phyloP scores from a whole-genome alignment of 805 yeast species.

The baker's yeast (Saccharomyces cerevisiae) region DNA sequence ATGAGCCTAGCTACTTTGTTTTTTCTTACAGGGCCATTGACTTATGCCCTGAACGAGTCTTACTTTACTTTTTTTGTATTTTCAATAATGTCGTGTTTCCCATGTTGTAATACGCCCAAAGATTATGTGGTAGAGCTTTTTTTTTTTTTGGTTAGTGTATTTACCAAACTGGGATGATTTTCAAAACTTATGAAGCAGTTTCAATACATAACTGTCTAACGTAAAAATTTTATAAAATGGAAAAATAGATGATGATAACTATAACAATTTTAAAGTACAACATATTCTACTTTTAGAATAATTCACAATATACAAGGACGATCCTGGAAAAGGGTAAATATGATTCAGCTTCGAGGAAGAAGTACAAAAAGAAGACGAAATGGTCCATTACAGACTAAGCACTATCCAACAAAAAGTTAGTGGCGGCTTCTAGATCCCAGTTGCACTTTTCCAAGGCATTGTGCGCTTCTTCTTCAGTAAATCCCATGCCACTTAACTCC shows the following conservation, averaged over 20 bases:
- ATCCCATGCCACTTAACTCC: constrained; percentile 87
- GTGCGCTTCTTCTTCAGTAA: constrained; percentile 53
- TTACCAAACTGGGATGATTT: neutral
- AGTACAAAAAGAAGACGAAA: neutral
- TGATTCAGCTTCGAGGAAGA: neutral
- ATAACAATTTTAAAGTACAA: neutral
- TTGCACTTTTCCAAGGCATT: constrained; percentile 60
- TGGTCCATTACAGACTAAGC: constrained; percentile 32
- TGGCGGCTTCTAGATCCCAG: constrained; percentile 81
- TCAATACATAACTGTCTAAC: neutral
- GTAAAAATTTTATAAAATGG: neutral
- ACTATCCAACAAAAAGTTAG: constrained; percentile 70
- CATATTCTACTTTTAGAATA: neutral
- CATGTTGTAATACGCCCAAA: neutral
- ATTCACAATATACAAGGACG: neutral
- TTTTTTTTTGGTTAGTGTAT: neutral
- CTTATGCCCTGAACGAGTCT: neutral
- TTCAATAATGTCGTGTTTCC: neutral
- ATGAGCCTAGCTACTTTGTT: neutral
- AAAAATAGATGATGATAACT: neutral
- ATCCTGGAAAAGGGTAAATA: neutral
- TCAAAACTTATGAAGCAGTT: neutral
- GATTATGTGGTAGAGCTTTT: neutral
- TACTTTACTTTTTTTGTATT: neutral
- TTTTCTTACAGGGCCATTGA: neutral